phyloP scores from a whole-genome alignment of 495 filamentous ascomycete species.

The Aspergillus indologenus region DNA sequence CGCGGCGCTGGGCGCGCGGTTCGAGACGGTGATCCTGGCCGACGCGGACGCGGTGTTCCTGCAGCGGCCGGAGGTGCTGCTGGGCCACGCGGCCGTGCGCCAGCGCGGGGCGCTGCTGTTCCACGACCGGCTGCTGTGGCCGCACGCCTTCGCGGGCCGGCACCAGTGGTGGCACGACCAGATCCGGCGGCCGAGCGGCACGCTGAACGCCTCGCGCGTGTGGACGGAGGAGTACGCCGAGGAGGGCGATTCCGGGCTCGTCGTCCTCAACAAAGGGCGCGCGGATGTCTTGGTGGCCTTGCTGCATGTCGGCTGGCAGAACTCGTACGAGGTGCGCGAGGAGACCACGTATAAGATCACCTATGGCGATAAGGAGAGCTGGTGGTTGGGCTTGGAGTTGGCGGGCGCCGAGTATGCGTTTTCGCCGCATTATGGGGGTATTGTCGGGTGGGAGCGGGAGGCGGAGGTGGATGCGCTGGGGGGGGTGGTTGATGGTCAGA shows the following conservation, averaged over 20 bases:
- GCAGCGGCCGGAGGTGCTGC: slow-evolving; percentile 12
- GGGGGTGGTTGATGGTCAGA: no score
- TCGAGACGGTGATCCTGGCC: slow-evolving; percentile 10
- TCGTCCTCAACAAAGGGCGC: slow-evolving; percentile 7
- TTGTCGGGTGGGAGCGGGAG: slow-evolving; percentile 4
- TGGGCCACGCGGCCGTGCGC: slow-evolving; percentile 4
- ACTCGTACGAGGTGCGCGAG: slow-evolving; percentile 9
- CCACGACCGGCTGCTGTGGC: slow-evolving; percentile 13
- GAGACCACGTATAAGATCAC: slow-evolving; percentile 12
- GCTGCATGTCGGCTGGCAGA: slow-evolving; percentile 12
- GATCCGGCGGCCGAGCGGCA: slow-evolving; percentile 5
- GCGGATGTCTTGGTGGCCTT: not conserved
- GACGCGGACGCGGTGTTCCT: slow-evolving; percentile 12
- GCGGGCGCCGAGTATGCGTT: slow-evolving; percentile 6
- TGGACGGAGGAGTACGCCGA: slow-evolving; percentile 12
- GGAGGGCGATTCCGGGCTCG: slow-evolving; percentile 11
- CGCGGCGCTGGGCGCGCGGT: slow-evolving; percentile 8
- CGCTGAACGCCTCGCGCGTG: slow-evolving; percentile 3
- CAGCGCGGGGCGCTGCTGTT: slow-evolving; percentile 9
- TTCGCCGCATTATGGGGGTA: slow-evolving; percentile 9
- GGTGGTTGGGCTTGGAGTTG: slow-evolving; percentile 13
- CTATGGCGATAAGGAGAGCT: slow-evolving; percentile 11
- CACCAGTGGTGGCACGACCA: slow-evolving; percentile 6
- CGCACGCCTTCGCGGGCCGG: not conserved
- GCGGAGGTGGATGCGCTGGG: not conserved